Conservation (phyloP, 2,329 filamentous ascomycete genomes). For the Monilinia polystroma region DNA sequence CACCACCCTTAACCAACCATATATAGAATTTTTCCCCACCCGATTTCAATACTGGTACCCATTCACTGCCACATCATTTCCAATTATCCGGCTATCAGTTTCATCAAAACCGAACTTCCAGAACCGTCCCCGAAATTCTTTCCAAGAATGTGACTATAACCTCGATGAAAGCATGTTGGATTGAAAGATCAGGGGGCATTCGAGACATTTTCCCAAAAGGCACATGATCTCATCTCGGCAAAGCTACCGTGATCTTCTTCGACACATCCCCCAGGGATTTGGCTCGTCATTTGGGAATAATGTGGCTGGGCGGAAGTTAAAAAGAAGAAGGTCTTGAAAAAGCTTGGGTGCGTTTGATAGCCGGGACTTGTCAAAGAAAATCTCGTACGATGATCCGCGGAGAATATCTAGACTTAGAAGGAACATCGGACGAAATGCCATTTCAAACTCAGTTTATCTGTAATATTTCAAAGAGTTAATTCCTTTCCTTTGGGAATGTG, state of each 20-base stretch:
- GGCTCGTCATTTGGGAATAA: conserved; percentile 6
- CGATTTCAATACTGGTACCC: neutral
- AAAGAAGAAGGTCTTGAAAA: neutral
- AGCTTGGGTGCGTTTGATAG: conserved; percentile 4
- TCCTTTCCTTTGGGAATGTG: neutral
- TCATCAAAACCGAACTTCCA: neutral
- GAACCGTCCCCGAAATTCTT: neutral
- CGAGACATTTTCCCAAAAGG: conserved; percentile 13
- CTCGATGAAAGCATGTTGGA: neutral
- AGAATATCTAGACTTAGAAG: conserved; percentile 8
- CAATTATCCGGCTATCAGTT: neutral
- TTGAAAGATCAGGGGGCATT: neutral
- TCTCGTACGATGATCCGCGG: conserved; percentile 18
- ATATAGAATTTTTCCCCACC: neutral
- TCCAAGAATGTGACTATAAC: too few relatives aligned
- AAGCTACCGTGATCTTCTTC: conserved; percentile 13
- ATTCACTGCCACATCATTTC: neutral
- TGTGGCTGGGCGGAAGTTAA: neutral
- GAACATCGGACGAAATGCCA: neutral
- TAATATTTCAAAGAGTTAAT: neutral
- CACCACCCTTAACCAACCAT: neutral
- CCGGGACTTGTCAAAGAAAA: neutral
- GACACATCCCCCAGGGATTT: conserved; percentile 8
- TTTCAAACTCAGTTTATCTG: conserved; percentile 1
- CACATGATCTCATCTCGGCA: conserved; percentile 8